phyloP scores from a whole-genome alignment of 257 asterid species.

The Solanum medicagineum region DNA sequence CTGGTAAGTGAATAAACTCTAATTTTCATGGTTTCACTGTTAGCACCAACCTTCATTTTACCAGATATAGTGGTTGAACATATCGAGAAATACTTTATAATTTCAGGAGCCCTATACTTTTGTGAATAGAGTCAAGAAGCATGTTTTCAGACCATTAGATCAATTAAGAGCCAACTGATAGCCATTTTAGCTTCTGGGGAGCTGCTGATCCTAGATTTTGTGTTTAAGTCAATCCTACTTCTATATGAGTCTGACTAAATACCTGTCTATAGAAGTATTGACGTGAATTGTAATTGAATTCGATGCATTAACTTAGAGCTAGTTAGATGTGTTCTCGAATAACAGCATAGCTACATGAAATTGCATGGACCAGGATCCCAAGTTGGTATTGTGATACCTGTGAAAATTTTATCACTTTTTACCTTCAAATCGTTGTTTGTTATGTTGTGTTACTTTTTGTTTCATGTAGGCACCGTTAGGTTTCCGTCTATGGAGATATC shows the following conservation, averaged over 20 bases:
- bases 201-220: not conserved
- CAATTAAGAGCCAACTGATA: not conserved
- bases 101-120: not conserved
- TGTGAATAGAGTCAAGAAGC: not conserved
- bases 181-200: not conserved
- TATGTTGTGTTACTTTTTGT: not conserved
- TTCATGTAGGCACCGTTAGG: slow-evolving; percentile 80
- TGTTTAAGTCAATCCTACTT: not conserved
- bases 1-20: slow-evolving; percentile 45
- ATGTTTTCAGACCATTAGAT: not conserved
- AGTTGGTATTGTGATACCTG: not conserved
- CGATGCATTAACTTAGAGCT: not conserved
- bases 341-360: not conserved
- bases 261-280: not conserved
- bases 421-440: not conserved
- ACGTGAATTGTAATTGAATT: not conserved
- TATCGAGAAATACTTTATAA: not conserved
- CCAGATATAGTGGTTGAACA: not conserved
- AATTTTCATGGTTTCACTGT: not conserved
- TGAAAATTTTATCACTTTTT: not conserved
- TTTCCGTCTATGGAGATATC: slow-evolving; percentile 62
- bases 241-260: not conserved
- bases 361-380: not conserved
- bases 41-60: not conserved
- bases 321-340: not conserved